Evolutionary conservation across 2,329 filamentous ascomycete genomes (phyloP), one percentile per base, ranked within the genome.

Genomic region (Xylaria sp.): DNA sequence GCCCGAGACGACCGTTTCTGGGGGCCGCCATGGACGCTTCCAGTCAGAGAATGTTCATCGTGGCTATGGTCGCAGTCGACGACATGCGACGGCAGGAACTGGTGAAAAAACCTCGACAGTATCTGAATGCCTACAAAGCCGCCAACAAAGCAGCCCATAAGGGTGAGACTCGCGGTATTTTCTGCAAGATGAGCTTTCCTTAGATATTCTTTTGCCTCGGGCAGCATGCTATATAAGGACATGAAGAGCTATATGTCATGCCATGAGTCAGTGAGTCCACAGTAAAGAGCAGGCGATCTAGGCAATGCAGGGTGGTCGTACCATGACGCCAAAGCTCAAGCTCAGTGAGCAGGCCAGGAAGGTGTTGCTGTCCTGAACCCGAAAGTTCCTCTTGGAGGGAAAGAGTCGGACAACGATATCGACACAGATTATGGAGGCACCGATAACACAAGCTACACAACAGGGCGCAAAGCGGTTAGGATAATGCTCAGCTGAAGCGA

Each of bases 291-390:
- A 55, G 58, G 55, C 9, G 7, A 2, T 34, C 31, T 8, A 39
- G 34, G 41, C 52, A 20, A 10, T 37, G 37, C 15, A 51, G 66
- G 64, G 55, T 39, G 28, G 28, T 78, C 88, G 73, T 81, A 97
- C 94, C 94, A 99, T 97, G 55, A 98, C 94, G 52, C 96, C 95
- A 74, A 97, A 97, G 79, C 94, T 98, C 72, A 99, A 82, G 81
- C 94, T 97, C 69, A 98, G 82, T 0, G 95, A 98, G 25, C 90
- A 90, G 0, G 94, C 94, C 4, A 98, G 86, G 79, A 99, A 99
- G 25, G 85, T 85, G 83, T 93, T 95, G 82, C 93, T 98, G 71
- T 97, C 92, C 78, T 97, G 90, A 73, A 99, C 97, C 75, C 90
- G 89, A 80, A 98, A 99, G 78, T 90, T 86, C 75, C 86, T 89